phyloP scores from a whole-genome alignment of 306 rosid species.

The Acacia confusa region DNA sequence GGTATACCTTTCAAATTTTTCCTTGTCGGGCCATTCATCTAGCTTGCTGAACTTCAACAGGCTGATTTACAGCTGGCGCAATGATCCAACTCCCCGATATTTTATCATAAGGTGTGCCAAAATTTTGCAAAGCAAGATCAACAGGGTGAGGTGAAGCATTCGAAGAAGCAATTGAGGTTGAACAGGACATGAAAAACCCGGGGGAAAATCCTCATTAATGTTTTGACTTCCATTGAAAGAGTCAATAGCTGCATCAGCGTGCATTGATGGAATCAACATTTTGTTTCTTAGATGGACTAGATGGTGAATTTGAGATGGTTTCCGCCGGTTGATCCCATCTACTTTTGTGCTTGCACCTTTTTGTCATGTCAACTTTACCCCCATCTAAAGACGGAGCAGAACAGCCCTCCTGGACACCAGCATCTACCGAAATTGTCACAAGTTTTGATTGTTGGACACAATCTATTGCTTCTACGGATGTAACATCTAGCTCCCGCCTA shows the following conservation, averaged over 20 bases:
- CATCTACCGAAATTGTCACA: slow-evolving; percentile 43
- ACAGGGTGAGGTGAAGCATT: slow-evolving; percentile 38
- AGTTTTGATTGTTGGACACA: slow-evolving; percentile 49
- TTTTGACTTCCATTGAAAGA: slow-evolving; percentile 44
- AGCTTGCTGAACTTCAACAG: too few species aligned
- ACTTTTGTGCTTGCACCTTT: slow-evolving; percentile 83
- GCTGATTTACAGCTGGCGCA: slow-evolving; percentile 92
- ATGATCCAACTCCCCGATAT: slow-evolving; percentile 58
- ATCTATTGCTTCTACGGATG: slow-evolving; percentile 63
- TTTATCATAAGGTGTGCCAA: slow-evolving; percentile 60
- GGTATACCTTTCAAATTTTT: neutral
- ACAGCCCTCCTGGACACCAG: slow-evolving; percentile 50
- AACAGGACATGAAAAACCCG: slow-evolving; percentile 82
- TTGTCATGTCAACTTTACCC: slow-evolving; percentile 41
- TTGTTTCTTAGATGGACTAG: slow-evolving; percentile 45
- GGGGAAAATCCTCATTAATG: slow-evolving; percentile 75
- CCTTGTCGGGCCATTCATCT: slow-evolving; percentile 29
- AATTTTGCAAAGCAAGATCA: slow-evolving; percentile 40
- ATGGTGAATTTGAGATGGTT: slow-evolving; percentile 37
- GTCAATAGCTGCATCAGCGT: slow-evolving; percentile 37
- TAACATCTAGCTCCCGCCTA: slow-evolving; percentile 64
- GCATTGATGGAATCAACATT: slow-evolving; percentile 33
- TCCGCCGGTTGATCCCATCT: slow-evolving; percentile 98
- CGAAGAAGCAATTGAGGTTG: slow-evolving; percentile 33
- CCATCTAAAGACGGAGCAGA: slow-evolving; percentile 47